Evolutionary conservation across 345 rosid species (phyloP).

Genomic region (Gossypium anomalum): DNA sequence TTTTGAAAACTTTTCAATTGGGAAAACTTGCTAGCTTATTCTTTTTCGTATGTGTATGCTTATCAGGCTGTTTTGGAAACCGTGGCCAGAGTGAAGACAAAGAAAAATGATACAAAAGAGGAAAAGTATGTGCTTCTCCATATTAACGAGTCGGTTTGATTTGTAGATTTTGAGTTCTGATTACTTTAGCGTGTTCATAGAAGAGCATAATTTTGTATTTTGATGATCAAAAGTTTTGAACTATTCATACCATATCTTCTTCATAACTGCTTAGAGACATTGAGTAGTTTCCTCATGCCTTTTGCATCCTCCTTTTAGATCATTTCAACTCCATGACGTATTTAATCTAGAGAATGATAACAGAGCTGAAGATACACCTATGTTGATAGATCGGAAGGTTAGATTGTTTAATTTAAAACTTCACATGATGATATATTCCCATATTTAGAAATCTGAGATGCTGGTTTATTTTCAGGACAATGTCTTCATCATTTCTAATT

Average conservation of each 20-base stretch:
- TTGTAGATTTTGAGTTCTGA: background rate
- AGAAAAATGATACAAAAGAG: slow-evolving; percentile 70
- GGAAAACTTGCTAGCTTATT: background rate
- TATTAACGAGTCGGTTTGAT: background rate
- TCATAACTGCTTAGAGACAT: background rate
- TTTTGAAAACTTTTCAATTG: background rate
- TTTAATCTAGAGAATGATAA: slow-evolving; percentile 88
- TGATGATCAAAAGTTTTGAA: background rate
- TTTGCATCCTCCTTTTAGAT: slow-evolving; percentile 41
- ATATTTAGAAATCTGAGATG: slow-evolving; percentile 5
- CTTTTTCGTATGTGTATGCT: background rate
- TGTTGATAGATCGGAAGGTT: slow-evolving; percentile 89
- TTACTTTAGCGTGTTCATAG: background rate
- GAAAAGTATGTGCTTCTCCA: slow-evolving; percentile 60
- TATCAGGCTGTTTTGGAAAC: slow-evolving; percentile 85
- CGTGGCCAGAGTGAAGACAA: slow-evolving; percentile 59
- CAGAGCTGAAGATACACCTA: slow-evolving; percentile 86
- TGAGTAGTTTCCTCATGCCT: slow-evolving; percentile 17
- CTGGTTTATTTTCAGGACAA: slow-evolving; percentile 63
- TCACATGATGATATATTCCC: background rate
- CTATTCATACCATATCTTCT: background rate
- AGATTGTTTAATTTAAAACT: slow-evolving; percentile 4
- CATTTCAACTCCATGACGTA: slow-evolving; percentile 79
- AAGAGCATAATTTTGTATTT: background rate
- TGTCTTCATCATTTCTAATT: slow-evolving; percentile 91